phyloP scores from a whole-genome alignment of 176 grass and related monocot genomes.

The Eremochloa ophiuroides region DNA sequence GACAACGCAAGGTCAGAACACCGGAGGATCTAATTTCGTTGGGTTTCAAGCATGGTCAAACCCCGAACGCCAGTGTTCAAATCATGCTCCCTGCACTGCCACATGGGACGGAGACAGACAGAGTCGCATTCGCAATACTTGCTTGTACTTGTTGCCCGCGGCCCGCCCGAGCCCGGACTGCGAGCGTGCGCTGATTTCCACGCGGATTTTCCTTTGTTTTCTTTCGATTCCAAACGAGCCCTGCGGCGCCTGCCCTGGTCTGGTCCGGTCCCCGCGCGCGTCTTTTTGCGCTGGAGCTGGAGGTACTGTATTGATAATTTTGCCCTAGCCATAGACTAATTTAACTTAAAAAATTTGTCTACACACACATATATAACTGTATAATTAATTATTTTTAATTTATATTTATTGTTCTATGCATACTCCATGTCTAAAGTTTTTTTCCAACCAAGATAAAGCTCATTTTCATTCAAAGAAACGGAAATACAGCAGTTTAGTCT shows the following conservation, averaged over 20 bases:
- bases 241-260: too few species aligned
- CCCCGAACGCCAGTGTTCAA: neutral
- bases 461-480: too few species aligned
- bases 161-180: neutral
- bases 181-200: conserved; percentile 4
- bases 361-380: too few species aligned
- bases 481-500: too few species aligned
- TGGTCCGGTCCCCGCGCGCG: neutral
- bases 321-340: too few species aligned
- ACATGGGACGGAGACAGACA: neutral
- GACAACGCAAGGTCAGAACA: too few species aligned
- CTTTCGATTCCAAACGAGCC: neutral
- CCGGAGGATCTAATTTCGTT: neutral
- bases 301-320: too few species aligned
- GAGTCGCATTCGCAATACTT: neutral
- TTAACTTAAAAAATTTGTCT: too few species aligned
- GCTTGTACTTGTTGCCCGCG: neutral
- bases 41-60: neutral
- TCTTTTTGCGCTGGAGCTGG: neutral
- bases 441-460: too few species aligned
- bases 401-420: too few species aligned
- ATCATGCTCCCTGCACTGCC: neutral
- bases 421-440: too few species aligned
- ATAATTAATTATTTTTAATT: too few species aligned
- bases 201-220: neutral